phyloP scores from a whole-genome alignment of 768 basidiomycete genomes.

The Pleurotus ostreatus region DNA sequence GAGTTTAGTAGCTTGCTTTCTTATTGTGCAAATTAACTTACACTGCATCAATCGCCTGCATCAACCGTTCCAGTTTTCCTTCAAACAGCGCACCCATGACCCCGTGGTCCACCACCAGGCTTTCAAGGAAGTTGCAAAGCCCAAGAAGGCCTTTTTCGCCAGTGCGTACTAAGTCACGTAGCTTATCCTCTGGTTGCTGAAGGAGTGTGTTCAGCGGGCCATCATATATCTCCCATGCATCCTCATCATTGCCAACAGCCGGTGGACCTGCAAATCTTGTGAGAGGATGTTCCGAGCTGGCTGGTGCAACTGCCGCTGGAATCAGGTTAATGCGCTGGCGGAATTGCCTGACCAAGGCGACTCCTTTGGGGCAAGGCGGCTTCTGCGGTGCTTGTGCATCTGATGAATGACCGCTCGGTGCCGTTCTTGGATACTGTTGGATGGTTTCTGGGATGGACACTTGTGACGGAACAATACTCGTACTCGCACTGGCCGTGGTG shows the following conservation, averaged over 20 bases:
- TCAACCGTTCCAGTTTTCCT: slow-evolving; percentile 19
- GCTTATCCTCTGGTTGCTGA: slow-evolving; percentile 12
- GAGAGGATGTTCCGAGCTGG: too few species aligned
- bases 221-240: slow-evolving; percentile 21
- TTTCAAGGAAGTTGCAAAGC: slow-evolving; percentile 14
- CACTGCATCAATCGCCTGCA: slow-evolving; percentile 14
- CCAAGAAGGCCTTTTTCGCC: slow-evolving; percentile 19
- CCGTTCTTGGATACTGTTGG: too few species aligned
- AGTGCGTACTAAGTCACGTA: slow-evolving; percentile 10
- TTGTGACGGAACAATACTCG: too few species aligned
- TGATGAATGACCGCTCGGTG: too few species aligned
- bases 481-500: too few species aligned
- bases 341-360: too few species aligned
- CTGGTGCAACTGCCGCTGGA: too few species aligned
- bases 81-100: slow-evolving; percentile 20
- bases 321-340: too few species aligned
- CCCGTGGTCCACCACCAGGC: slow-evolving; percentile 16
- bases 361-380: too few species aligned
- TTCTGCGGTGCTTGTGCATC: too few species aligned
- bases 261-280: too few species aligned
- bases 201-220: slow-evolving; percentile 14
- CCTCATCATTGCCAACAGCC: background rate
- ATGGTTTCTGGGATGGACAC: too few species aligned
- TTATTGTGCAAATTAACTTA: slow-evolving; percentile 3
- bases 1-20: background rate